Base-by-base conservation (phyloP, 2,329 filamentous ascomycete genomes). In the Sporothrix globosa region DNA sequence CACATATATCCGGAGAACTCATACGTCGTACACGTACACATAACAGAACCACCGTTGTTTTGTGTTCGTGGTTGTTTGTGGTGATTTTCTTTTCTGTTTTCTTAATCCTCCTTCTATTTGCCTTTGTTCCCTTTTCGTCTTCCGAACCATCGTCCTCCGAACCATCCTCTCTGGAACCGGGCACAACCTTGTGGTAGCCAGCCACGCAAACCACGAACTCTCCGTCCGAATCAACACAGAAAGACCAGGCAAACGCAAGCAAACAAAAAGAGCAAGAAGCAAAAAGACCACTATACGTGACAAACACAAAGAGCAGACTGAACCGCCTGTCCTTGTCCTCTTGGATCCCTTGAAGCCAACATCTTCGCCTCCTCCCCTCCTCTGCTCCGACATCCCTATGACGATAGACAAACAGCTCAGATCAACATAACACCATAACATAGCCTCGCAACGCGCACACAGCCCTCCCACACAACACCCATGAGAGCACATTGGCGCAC, bases 381-480 rank as follows among this genome's bases (percentile, higher is more conserved):
- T n/a, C n/a, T n/a, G n/a, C n/a, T 34, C 24, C 56, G 10, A 44
- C 58, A 44, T 44, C 58, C 34, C 60, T 24, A 65, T 65, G 61
- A 50, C 44, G 61, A 65, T 21, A 65, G 34, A 65, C 61, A 48
- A 4, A 5, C 44, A 13, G 27, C 34, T 6, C 2, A 34, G 34
- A 34, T 34, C 46, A 65, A 34, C 11, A 44, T 44, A 44, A 9
- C 41, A 44, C 10, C 7, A 65, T 24, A 21, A 7, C 13, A 3
- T 34, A 24, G 30, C 46, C 50, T 50, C 44, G 17, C 17, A 50
- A n/a, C 6, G 9, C 44, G 14, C 14, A 30, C 7, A 7, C 34
- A 4, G n/a, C 2, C 19, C 13, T 27, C 67, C 17, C 24, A 46
- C 10, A 39, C 67, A 24, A 50, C 54, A 50, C 52, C 6, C 17